Conservation (phyloP, 139 green algal genomes). For the Spirogloea muscicola region DNA sequence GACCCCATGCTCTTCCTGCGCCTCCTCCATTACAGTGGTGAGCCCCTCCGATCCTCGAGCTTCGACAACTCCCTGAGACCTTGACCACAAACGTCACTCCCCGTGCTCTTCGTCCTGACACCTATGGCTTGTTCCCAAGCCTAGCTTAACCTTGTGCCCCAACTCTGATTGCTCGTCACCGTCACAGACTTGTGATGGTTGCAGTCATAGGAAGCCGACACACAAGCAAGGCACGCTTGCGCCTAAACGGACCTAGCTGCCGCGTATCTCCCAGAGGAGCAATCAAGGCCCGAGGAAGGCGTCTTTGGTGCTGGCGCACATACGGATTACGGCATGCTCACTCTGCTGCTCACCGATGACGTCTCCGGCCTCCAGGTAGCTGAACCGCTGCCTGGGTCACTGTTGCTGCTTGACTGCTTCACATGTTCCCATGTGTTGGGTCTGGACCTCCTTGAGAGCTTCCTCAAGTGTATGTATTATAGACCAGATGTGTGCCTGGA, state of each 20-base stretch:
- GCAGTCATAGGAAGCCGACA: too few relatives aligned
- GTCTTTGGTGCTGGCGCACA: slow-evolving; percentile 69
- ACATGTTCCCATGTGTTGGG: too few relatives aligned
- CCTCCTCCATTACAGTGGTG: slow-evolving; percentile 77
- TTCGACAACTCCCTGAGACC: neutral
- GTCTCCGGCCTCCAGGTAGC: slow-evolving; percentile 44
- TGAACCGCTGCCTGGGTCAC: too few relatives aligned
- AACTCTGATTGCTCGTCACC: too few relatives aligned
- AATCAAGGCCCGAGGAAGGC: slow-evolving; percentile 43
- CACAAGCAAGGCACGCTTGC: too few relatives aligned
- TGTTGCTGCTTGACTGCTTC: too few relatives aligned
- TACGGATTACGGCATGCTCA: slow-evolving; percentile 91
- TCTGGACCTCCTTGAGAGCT: too few relatives aligned
- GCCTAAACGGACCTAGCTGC: too few relatives aligned
- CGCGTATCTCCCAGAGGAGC: slow-evolving; percentile 18
- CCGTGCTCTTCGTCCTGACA: neutral
- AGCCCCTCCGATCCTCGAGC: neutral
- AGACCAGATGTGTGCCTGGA: too few relatives aligned
- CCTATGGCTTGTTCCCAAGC: neutral
- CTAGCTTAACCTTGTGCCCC: too few relatives aligned
- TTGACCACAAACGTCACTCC: neutral
- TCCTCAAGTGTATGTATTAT: too few relatives aligned
- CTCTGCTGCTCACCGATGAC: slow-evolving; percentile 77
- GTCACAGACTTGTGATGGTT: too few relatives aligned
- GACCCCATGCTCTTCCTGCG: slow-evolving; percentile 73